These are phyloP conservation scores for Suillus occidentalis DNA, from an alignment of 768 basidiomycete genomes.

Conservation along the genomic window DNA sequence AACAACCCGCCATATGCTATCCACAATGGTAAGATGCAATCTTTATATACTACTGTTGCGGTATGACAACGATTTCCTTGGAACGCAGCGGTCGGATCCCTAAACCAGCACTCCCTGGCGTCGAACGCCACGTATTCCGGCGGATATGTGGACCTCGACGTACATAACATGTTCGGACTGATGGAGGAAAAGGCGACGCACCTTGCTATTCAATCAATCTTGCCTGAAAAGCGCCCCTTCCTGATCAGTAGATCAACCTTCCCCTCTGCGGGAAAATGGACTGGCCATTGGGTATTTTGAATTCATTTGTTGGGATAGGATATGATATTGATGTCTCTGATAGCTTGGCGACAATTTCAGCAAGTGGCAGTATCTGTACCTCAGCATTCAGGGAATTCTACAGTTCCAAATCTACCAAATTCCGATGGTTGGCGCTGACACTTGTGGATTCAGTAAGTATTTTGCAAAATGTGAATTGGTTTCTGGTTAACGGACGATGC, in stretches of 20 bases:
- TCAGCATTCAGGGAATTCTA: constrained; percentile 78
- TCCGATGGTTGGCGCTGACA: constrained; percentile 82
- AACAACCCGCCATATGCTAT: constrained; percentile 67
- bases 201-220: constrained; percentile 52
- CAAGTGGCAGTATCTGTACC: constrained; percentile 70
- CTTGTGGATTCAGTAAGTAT: constrained; percentile 36
- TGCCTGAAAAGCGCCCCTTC: constrained; percentile 66
- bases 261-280: constrained; percentile 66
- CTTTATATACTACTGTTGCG: background rate
- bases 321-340: background rate
- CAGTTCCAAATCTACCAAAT: constrained; percentile 86
- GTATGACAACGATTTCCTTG: background rate
- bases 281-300: constrained; percentile 64
- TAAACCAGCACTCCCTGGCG: constrained; percentile 58
- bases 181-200: constrained; percentile 72
- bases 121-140: constrained; percentile 70
- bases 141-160: constrained; percentile 63
- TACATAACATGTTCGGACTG: constrained; percentile 69
- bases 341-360: constrained; percentile 78
- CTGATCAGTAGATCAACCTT: constrained; percentile 70
- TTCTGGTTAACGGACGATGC: background rate
- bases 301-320: background rate
- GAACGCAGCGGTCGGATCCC: constrained; percentile 44
- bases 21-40: constrained; percentile 56
- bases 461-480: background rate